Base-by-base conservation (phyloP, 1,139 yeast genomes). In the Suhomyces ambrosiae region DNA sequence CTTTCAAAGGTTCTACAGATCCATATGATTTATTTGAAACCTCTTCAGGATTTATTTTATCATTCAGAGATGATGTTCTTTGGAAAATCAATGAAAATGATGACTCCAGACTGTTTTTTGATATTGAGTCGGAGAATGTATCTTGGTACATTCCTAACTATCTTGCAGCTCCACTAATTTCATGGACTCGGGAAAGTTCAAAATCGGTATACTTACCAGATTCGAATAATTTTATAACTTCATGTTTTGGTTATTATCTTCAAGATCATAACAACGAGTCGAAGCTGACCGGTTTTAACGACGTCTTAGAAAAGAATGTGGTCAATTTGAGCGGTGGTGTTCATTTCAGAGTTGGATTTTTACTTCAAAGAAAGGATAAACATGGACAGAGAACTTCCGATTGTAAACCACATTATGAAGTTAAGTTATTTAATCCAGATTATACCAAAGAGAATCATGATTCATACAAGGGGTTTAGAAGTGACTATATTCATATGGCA, bases 401-500 rank as follows among this genome's bases (percentile, higher is more conserved):
- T 1, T 79, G 80, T 44, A 70, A 61, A 22, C 88, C 94, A 0
- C 97, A 90, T 58, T 84, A 82, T 57, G 79, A 82, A 3, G 72
- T 89, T 7, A 63, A 75, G 17, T 60, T 88, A 26, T 70, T 64
- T 37, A 79, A 84, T 52, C 96, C 96, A 0, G 68, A 77, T 4
- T 78, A 54, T 52, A 77, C 86, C 3, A 50, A 66, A 8, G 56
- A 62, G 2, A 60, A 54, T 0, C 82, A 82, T 50, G 97, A 92
- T 58, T 86, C 96, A 0, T 90, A 82, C 53, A 57, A 58, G 4
- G 94, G 87, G 0, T 90, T 86, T 63, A 67, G 97, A 55, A 81
- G 94, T 38, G 80, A 86, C 36, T 86, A 76, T 50, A 71, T 89
- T 12, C 96, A 88, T 55, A 67, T 90, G 76, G 86, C 94, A 0